Evolutionary conservation across 2,329 filamentous ascomycete genomes (phyloP), one percentile per base, ranked within the genome.

Genomic region (Chaetomium globosum): DNA sequence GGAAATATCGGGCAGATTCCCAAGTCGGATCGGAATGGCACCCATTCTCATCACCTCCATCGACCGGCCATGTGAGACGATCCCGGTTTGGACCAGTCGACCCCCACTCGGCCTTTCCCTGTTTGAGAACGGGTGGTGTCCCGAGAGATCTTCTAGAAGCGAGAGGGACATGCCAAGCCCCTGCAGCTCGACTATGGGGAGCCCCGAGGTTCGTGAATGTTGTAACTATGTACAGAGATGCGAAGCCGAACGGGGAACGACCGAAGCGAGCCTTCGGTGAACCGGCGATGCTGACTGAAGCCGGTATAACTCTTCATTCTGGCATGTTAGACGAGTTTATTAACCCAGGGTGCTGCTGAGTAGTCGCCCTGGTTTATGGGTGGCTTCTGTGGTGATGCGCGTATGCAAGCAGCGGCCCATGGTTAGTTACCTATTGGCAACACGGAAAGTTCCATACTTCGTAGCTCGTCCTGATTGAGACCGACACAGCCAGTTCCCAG

Each of bases 101-200:
- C 30, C 49, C 56, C 56, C 21, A 52, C 39, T 28, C 33, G 21
- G 23, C 55, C 33, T 51, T 59, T 7, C 28, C 51, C 30, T 16
- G 39, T 55, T 39, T 52, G 16, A 28, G 10, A 56, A n/a, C 4
- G 46, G 36, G 23, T 55, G 39, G 23, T 28, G 49, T 49, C 48
- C 59, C 59, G 52, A 43, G 60, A 58, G 60, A 16, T 30, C 56
- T 67, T 67, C 66, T 61, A 64, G 66, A 67, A 67, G 65, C 65
- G 33, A 48, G 43, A 59, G 43, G 13, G 39, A 19, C 26, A 56
- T 63, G 59, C 59, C 55, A 62, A 59, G 49, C 4, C 55, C 43
- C 36, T 59, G 59, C 54, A 56, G 39, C 28, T 55, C 28, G 56
- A 28, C 26, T 28, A 33, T 19, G 36, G 39, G 51, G 51, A 26